These are phyloP conservation scores for Lactarius deliciosus DNA, from an alignment of 768 basidiomycete species.

Conservation along the genomic window DNA sequence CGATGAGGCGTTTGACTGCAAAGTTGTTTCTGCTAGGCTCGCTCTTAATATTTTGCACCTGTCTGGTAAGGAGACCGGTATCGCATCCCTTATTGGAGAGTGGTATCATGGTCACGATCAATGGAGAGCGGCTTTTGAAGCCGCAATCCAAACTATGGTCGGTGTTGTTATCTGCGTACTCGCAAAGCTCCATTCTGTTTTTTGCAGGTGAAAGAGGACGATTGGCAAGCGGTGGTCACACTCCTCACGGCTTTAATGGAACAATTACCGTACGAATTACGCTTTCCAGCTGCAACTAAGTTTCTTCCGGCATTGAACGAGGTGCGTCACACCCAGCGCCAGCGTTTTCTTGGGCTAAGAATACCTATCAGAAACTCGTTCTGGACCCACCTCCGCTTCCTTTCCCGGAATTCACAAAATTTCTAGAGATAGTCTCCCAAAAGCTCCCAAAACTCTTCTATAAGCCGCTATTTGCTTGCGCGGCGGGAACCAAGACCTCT, in stretches of 20 bases:
- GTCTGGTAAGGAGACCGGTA: slow-evolving; percentile 13
- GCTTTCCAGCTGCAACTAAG: slow-evolving; percentile 41
- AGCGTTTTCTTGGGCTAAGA: not conserved
- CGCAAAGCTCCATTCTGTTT: slow-evolving; percentile 3
- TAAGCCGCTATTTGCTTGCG: slow-evolving; percentile 69
- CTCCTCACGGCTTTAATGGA: slow-evolving; percentile 46
- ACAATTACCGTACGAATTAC: slow-evolving; percentile 48
- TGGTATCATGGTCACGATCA: slow-evolving; percentile 36
- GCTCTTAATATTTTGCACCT: slow-evolving; percentile 43
- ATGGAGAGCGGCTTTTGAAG: slow-evolving; percentile 28
- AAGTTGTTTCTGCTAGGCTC: slow-evolving; percentile 43
- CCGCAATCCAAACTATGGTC: slow-evolving; percentile 19
- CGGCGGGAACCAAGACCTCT: slow-evolving; percentile 59
- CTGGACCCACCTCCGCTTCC: slow-evolving; percentile 53
- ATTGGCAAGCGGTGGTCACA: slow-evolving; percentile 46
- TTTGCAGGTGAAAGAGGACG: slow-evolving; percentile 40
- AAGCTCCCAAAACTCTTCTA: slow-evolving; percentile 63
- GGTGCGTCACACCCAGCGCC: slow-evolving; percentile 37
- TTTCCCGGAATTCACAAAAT: slow-evolving; percentile 45
- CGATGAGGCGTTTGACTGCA: slow-evolving; percentile 38
- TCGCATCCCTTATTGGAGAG: slow-evolving; percentile 30
- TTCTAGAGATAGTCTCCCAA: slow-evolving; percentile 53
- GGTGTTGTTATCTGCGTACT: not conserved
- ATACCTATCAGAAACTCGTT: slow-evolving; percentile 44
- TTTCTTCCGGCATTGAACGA: slow-evolving; percentile 51